These are phyloP conservation scores for Pseudozyma sp. DNA, from an alignment of 1,284 basidiomycete species.

Conservation along the genomic window DNA sequence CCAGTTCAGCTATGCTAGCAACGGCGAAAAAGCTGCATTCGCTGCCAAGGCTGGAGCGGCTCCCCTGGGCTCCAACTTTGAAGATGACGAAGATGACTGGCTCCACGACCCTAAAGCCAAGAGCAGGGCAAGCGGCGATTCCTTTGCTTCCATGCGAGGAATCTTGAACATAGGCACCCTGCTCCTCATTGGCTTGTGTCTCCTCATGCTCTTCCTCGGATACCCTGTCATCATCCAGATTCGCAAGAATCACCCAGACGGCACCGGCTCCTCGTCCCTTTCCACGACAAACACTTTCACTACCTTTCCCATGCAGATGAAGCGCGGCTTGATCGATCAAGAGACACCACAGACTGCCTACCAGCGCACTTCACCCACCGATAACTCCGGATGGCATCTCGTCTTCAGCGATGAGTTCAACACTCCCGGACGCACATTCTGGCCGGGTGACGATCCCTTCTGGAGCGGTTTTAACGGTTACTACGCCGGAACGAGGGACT, in stretches of 20 bases:
- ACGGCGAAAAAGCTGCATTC: conserved; percentile 4
- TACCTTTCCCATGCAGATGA: conserved; percentile 23
- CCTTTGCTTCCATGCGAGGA: conserved; percentile 31
- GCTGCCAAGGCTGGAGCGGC: conserved; percentile 1
- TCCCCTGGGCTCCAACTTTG: neutral
- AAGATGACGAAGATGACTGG: conserved; percentile 31
- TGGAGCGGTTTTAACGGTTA: conserved; percentile 58
- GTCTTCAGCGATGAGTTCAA: conserved; percentile 65
- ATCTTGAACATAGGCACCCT: conserved; percentile 57
- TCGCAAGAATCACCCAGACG: conserved; percentile 21
- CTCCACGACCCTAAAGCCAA: conserved; percentile 24
- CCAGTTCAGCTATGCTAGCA: conserved; percentile 21
- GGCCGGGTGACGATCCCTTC: conserved; percentile 62
- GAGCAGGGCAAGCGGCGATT: neutral
- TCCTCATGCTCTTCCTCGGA: conserved; percentile 64
- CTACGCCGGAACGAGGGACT: conserved; percentile 54
- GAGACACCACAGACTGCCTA: conserved; percentile 53
- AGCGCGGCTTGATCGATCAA: conserved; percentile 49
- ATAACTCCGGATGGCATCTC: conserved; percentile 46
- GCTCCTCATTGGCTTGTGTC: conserved; percentile 36
- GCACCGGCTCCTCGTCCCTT: conserved; percentile 9
- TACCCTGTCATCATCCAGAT: conserved; percentile 59
- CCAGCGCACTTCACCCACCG: conserved; percentile 29
- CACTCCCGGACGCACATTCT: conserved; percentile 58
- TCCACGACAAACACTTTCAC: conserved; percentile 27